Evolutionary conservation across 75 land plant genomes (phyloP), one percentile per base, ranked within the genome.

Genomic region (Cryptomeria japonica): DNA sequence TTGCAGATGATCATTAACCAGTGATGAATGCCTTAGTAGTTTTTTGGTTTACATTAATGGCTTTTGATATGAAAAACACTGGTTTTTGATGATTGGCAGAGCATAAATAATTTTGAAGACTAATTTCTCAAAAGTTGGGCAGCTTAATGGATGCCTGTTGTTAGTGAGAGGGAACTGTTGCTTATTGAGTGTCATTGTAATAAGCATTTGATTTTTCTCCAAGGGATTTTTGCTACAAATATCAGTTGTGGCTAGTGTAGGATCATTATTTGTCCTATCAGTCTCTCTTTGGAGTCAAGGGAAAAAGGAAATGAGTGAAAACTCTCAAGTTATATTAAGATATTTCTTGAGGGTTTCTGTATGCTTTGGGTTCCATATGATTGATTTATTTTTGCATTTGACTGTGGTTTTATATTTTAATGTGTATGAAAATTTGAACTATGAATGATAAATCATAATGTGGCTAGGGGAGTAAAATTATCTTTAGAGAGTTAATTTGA

Each of bases 151-250:
- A 14, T 34, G 34, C 34, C 37, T 32, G 16, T 75, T 75, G 37
- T 75, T 14, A 75, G 36, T 75, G 37, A 82, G 82, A 38, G 84
- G 84, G 12, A 46, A 46, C 84, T 28, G 16, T 46, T 82, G 12
- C 51, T 82, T 46, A 46, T n/a, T 82, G 84, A 44, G n/a, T 28
- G 32, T 11, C 25, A 44, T 82, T 10, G 32, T 82, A 42, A 53
- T 19, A 47, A 82, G 84, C 49, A 4, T 82, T 82, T 82, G 31
- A 82, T n/a, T 82, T 46, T 82, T 82, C 51, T 44, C 84, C 84
- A 44, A 82, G 51, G 83, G 83, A 80, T 80, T 82, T 82, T 82
- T 46, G 84, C 84, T 82, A n/a, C 84, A 82, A 46, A 39, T 19
- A 79, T 25, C 5, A 82, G 28, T 46, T 82, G 84, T 82, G 84